Evolutionary conservation across 257 asterid species (phyloP).

Genomic region (Solanum medicagineum): DNA sequence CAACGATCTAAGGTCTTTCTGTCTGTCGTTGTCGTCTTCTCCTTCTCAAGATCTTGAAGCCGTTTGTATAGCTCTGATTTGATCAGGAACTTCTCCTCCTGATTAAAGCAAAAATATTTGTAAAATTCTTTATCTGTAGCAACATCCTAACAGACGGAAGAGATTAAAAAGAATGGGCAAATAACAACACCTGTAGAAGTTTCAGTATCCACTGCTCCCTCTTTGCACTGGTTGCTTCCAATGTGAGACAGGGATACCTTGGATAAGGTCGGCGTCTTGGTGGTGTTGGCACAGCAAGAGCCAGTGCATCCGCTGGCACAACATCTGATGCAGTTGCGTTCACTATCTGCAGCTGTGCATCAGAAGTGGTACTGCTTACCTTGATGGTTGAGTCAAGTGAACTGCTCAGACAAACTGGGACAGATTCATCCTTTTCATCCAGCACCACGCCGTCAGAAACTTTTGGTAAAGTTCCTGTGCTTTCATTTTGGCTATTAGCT

Average conservation of each 20-base stretch:
- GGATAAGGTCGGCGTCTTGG: constrained; percentile 37
- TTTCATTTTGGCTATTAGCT: constrained; percentile 14
- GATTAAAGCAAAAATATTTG: constrained; percentile 15
- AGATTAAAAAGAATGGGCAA: constrained; percentile 3
- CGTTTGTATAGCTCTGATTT: constrained; percentile 74
- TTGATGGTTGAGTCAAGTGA: constrained; percentile 21
- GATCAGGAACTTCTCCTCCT: constrained; percentile 88
- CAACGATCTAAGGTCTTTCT: constrained; percentile 64
- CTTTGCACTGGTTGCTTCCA: constrained; percentile 36
- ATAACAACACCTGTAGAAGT: constrained; percentile 63
- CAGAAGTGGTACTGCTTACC: constrained; percentile 18
- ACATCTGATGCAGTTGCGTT: constrained; percentile 12
- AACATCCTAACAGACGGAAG: constrained; percentile 6
- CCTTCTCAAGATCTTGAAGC: constrained; percentile 62
- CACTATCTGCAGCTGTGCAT: constrained; percentile 20
- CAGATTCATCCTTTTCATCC: constrained; percentile 19
- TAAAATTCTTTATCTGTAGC: constrained; percentile 2
- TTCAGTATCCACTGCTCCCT: constrained; percentile 81
- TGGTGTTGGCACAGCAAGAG: constrained; percentile 23
- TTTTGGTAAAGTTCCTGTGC: constrained; percentile 19
- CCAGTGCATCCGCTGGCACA: constrained; percentile 16
- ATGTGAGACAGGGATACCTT: constrained; percentile 45
- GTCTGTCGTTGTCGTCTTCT: constrained; percentile 52
- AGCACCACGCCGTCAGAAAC: constrained; percentile 20
- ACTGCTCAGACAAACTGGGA: constrained; percentile 23